Percentiles rank a stretch among this genome's conserved stretches.
phyloP scores from a whole-genome alignment of 108 stramenopile genomes.

The Cyclotella baltica region DNA sequence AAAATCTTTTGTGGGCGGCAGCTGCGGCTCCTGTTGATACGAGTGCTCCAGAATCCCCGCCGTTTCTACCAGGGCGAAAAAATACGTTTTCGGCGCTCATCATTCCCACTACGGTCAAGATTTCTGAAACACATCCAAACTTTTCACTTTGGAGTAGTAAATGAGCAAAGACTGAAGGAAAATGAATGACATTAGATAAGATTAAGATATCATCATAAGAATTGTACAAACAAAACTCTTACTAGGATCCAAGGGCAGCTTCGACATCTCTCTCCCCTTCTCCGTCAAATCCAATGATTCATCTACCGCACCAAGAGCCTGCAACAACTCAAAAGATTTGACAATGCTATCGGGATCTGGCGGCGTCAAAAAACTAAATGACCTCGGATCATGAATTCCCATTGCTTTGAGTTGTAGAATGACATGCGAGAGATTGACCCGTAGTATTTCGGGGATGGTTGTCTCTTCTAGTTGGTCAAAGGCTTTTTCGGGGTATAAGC shows the following conservation, averaged over 20 bases:
- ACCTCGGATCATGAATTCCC: slow-evolving; percentile 88
- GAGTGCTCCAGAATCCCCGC: slow-evolving; percentile 76
- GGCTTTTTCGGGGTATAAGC: slow-evolving; percentile 79
- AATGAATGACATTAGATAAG: not conserved
- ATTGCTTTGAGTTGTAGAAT: slow-evolving; percentile 92
- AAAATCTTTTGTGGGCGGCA: slow-evolving; percentile 78
- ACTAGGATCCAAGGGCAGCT: slow-evolving; percentile 75
- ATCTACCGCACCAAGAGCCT: slow-evolving; percentile 72
- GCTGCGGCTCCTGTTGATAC: slow-evolving; percentile 79
- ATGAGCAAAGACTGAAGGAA: slow-evolving; percentile 65
- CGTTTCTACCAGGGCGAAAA: slow-evolving; percentile 87
- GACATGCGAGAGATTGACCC: slow-evolving; percentile 79
- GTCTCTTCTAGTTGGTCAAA: slow-evolving; percentile 65
- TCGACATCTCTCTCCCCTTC: slow-evolving; percentile 79
- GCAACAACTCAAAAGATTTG: slow-evolving; percentile 71
- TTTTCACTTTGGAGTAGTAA: slow-evolving; percentile 72
- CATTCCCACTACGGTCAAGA: slow-evolving; percentile 95
- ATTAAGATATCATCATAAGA: not conserved
- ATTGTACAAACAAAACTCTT: not conserved
- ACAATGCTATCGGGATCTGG: slow-evolving; percentile 60
- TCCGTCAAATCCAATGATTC: slow-evolving; percentile 70
- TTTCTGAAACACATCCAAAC: slow-evolving; percentile 88
- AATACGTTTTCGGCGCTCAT: slow-evolving; percentile 95
- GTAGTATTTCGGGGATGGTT: slow-evolving; percentile 90
- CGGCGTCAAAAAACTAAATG: slow-evolving; percentile 90